phyloP scores from a whole-genome alignment of 306 rosid species.

The Rubus idaeus region DNA sequence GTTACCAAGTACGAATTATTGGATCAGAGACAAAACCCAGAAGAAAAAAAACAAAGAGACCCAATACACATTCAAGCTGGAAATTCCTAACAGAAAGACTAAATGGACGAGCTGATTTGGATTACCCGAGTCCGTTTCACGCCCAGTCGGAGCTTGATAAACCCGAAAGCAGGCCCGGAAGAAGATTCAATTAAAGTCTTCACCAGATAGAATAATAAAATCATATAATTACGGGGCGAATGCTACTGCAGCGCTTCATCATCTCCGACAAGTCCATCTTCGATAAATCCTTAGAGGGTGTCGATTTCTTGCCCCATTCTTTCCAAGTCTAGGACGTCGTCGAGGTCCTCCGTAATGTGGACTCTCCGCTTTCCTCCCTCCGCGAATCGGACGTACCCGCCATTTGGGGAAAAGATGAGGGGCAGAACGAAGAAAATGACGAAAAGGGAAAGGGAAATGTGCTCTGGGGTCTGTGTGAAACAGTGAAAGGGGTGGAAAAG shows the following conservation, averaged over 20 bases:
- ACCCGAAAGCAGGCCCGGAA: slow-evolving; percentile 66
- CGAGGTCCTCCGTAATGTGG: slow-evolving; percentile 81
- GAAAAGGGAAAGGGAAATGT: slow-evolving; percentile 21
- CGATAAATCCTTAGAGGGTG: slow-evolving; percentile 36
- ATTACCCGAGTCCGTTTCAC: slow-evolving; percentile 58
- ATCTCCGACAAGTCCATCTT: slow-evolving; percentile 62
- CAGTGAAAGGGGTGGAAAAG: too few relatives aligned
- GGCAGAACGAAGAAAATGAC: slow-evolving; percentile 23
- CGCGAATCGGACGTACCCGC: slow-evolving; percentile 32
- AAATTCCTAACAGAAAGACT: not conserved
- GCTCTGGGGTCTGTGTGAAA: not conserved
- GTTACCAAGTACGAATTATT: not conserved
- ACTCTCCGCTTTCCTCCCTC: slow-evolving; percentile 55
- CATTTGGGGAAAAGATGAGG: slow-evolving; percentile 23
- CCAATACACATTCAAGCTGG: slow-evolving; percentile 10
- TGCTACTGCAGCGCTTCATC: too few relatives aligned
- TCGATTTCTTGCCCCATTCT: slow-evolving; percentile 77
- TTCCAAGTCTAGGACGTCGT: slow-evolving; percentile 81
- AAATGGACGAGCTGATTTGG: not conserved
- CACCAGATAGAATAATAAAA: too few relatives aligned
- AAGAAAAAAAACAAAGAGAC: not conserved
- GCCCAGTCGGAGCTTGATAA: slow-evolving; percentile 80
- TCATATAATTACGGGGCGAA: too few relatives aligned
- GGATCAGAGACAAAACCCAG: not conserved
- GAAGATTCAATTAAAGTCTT: too few relatives aligned